Conservation (phyloP, 768 basidiomycete species). For the Rubroboletus satanas region DNA sequence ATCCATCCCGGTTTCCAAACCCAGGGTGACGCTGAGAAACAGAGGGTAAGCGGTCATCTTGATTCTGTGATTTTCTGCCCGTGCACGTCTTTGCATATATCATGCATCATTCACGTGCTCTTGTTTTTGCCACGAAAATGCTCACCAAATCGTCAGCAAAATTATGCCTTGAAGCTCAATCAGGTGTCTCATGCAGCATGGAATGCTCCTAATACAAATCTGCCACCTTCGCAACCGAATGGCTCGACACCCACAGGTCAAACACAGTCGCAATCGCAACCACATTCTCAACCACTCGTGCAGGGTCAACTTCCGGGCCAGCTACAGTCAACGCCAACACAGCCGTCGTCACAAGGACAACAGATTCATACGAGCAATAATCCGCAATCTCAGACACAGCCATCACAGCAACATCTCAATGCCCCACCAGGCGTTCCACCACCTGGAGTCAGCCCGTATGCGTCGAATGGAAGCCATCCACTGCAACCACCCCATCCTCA, state of each 20-base stretch:
- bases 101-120: background rate
- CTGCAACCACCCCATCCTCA: constrained; percentile 31
- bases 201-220: constrained; percentile 54
- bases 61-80: background rate
- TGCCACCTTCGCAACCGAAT: constrained; percentile 31
- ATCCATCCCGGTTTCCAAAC: constrained; percentile 45
- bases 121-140: background rate
- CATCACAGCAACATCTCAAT: constrained; percentile 45
- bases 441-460: constrained; percentile 34
- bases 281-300: constrained; percentile 21
- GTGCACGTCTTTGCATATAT: constrained; percentile 1
- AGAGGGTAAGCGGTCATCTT: constrained; percentile 48
- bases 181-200: constrained; percentile 61
- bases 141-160: constrained; percentile 40
- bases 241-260: constrained; percentile 23
- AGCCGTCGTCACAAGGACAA: constrained; percentile 30
- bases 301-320: constrained; percentile 23
- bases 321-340: constrained; percentile 17
- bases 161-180: constrained; percentile 61
- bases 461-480: constrained; percentile 37
- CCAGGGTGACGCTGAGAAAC: constrained; percentile 63
- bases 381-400: constrained; percentile 28
- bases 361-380: constrained; percentile 34
- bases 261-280: constrained; percentile 23
- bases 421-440: constrained; percentile 49